A percentile compares a stretch with the other conserved stretches of the same genome.
Conservation (phyloP, 345 rosid species). For the Salix suchowensis region DNA sequence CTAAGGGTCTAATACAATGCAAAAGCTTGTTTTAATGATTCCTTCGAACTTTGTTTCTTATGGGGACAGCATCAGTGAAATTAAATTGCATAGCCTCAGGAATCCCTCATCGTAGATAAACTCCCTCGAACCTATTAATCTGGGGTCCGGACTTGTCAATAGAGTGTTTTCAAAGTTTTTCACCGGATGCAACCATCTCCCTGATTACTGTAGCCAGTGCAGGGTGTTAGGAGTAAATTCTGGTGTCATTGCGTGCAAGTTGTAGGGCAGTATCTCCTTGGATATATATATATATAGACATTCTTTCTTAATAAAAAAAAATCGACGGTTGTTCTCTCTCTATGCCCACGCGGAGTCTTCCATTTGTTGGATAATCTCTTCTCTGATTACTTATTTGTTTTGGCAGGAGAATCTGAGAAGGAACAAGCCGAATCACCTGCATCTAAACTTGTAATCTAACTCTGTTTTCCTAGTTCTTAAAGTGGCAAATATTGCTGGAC, state of each 20-base stretch:
- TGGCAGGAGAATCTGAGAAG: slow-evolving; percentile 28
- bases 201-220: not conserved
- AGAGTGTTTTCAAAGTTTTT: not conserved
- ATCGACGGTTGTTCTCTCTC: not conserved
- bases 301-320: no score
- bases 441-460: slow-evolving; percentile 31
- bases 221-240: not conserved
- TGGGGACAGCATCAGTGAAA: not conserved
- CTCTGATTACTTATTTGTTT: not conserved
- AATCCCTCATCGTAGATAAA: no score
- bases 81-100: not conserved
- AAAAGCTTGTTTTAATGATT: not conserved
- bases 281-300: no score
- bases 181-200: not conserved
- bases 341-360: not conserved
- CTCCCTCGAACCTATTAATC: no score
- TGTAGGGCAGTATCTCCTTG: not conserved
- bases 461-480: not conserved
- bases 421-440: slow-evolving; percentile 24
- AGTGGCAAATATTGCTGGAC: not conserved
- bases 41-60: not conserved
- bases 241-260: not conserved
- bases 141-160: not conserved
- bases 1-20: no score
- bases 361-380: not conserved